Conservation (phyloP, 1,139 yeast species). For the Lodderomyces parapsilosis region DNA sequence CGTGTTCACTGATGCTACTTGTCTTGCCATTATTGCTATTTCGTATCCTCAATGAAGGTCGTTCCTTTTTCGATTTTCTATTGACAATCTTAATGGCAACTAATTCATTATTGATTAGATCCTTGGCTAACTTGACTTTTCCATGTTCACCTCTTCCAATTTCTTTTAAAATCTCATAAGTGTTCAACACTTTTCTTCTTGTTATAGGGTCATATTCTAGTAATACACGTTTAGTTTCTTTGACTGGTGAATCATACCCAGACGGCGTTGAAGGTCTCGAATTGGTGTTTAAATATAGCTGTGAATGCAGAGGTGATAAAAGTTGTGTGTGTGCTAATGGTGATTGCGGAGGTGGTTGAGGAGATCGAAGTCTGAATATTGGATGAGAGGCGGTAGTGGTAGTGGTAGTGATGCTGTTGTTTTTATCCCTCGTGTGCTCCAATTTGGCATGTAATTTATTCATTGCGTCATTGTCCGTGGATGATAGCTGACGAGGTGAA, state of each 20-base stretch:
- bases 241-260: slow-evolving; percentile 41
- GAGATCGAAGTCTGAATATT: neutral
- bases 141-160: slow-evolving; percentile 98
- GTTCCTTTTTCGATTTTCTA: slow-evolving; percentile 56
- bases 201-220: slow-evolving; percentile 89
- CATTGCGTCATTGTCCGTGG: neutral
- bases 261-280: slow-evolving; percentile 1
- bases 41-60: slow-evolving; percentile 56
- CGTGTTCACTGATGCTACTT: slow-evolving; percentile 34
- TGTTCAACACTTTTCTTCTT: slow-evolving; percentile 79
- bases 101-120: slow-evolving; percentile 62
- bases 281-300: neutral
- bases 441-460: slow-evolving; percentile 1
- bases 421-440: slow-evolving; percentile 21
- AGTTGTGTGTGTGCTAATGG: neutral
- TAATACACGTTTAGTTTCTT: slow-evolving; percentile 79
- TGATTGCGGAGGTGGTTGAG: slow-evolving; percentile 12
- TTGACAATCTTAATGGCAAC: slow-evolving; percentile 95
- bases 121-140: slow-evolving; percentile 87
- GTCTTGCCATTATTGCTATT: slow-evolving; percentile 17
- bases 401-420: slow-evolving; percentile 11
- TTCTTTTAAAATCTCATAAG: slow-evolving; percentile 85
- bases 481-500: neutral
- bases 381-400: slow-evolving; percentile 23
- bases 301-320: neutral